These are phyloP conservation scores for Ganoderma leucocontextum DNA, from an alignment of 1,284 basidiomycete genomes.

Conservation along the genomic window DNA sequence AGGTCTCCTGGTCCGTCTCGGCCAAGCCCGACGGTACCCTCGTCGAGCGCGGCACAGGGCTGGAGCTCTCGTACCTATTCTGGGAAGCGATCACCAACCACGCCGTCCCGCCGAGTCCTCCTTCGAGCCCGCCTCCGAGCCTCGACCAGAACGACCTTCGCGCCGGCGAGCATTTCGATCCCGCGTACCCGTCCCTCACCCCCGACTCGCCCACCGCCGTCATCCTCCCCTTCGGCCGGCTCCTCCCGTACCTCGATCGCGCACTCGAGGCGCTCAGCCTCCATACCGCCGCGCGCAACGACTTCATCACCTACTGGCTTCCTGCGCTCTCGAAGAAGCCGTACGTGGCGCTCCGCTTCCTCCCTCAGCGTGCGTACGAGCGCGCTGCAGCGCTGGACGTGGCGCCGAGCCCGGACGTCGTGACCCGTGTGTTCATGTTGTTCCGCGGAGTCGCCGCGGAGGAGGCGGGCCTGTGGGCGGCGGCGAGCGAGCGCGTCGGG, in stretches of 20 bases:
- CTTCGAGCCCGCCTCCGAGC: too few relatives aligned
- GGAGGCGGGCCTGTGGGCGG: conserved; percentile 35
- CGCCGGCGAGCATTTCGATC: conserved; percentile 14
- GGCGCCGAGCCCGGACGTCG: conserved; percentile 49
- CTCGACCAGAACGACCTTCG: too few relatives aligned
- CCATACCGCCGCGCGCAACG: conserved; percentile 51
- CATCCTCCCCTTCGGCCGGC: conserved; percentile 38
- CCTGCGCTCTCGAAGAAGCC: conserved; percentile 49
- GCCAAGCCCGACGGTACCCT: too few relatives aligned
- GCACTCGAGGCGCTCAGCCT: conserved; percentile 45
- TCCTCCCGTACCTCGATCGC: conserved; percentile 48
- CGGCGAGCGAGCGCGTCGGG: conserved; percentile 28
- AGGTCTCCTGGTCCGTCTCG: too few relatives aligned
- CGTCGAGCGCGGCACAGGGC: too few relatives aligned
- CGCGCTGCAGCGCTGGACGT: conserved; percentile 48
- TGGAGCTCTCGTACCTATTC: too few relatives aligned
- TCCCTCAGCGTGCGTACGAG: conserved; percentile 52
- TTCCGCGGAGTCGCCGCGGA: conserved; percentile 48
- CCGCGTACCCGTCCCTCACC: neutral
- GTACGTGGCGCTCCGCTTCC: conserved; percentile 53
- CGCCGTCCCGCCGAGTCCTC: too few relatives aligned
- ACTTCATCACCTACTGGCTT: conserved; percentile 56
- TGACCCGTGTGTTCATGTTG: conserved; percentile 56
- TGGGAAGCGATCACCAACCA: too few relatives aligned
- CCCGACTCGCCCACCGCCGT: conserved; percentile 28